Evolutionary conservation across 1,139 yeast genomes (phyloP).

Genomic region (Pichia sp.): DNA sequence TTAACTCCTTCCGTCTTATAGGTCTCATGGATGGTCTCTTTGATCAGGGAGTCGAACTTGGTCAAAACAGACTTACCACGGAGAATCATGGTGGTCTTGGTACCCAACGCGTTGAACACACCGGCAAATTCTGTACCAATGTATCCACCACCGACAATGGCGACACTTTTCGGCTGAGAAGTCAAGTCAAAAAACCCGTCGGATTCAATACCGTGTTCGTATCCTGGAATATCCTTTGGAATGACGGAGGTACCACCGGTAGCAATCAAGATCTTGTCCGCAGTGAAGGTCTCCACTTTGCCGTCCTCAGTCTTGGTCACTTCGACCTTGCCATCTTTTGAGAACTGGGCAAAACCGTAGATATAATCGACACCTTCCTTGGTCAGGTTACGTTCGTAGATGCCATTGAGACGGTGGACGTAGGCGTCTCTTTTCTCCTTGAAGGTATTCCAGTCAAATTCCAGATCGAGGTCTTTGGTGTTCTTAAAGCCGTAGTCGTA

Average conservation of each 20-base stretch:
- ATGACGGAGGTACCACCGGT: conserved; percentile 85
- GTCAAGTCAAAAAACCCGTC: conserved; percentile 86
- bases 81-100: conserved; percentile 83
- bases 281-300: conserved; percentile 57
- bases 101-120: conserved; percentile 80
- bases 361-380: conserved; percentile 86
- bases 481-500: conserved; percentile 75
- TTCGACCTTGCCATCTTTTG: conserved; percentile 69
- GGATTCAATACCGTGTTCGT: conserved; percentile 79
- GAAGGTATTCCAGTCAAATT: conserved; percentile 76
- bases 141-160: conserved; percentile 96
- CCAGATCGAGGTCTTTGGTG: conserved; percentile 20
- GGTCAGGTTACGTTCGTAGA: conserved; percentile 78
- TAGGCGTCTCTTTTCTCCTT: conserved; percentile 91
- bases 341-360: conserved; percentile 84
- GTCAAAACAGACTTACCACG: conserved; percentile 90
- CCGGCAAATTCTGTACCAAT: conserved; percentile 96
- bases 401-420: conserved; percentile 80
- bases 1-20: conserved; percentile 78
- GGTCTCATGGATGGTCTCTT: conserved; percentile 69
- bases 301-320: conserved; percentile 59
- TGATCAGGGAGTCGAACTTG: conserved; percentile 79
- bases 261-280: conserved; percentile 81
- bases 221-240: conserved; percentile 71
- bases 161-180: conserved; percentile 84